Percentiles rank a stretch among this genome's conserved stretches.
phyloP scores from a whole-genome alignment of 2,329 filamentous ascomycete genomes.

The Claviceps maximensis region DNA sequence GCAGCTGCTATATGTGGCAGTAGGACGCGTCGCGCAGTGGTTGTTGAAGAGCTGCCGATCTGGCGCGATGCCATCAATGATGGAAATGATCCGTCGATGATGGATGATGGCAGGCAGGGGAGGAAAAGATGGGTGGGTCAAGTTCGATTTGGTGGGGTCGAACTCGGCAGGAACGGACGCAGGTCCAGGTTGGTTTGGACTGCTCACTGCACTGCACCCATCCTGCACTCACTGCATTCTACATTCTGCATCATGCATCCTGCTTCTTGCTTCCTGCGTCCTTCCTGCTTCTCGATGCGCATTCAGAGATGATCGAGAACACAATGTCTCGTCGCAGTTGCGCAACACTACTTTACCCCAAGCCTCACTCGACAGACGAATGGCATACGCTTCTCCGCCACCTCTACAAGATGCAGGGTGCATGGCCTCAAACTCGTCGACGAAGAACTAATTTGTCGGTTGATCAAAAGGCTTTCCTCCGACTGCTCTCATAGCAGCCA shows the following conservation, averaged over 20 bases:
- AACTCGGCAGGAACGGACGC: background rate
- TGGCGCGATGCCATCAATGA: background rate
- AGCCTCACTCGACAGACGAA: too few relatives aligned
- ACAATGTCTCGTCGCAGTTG: background rate
- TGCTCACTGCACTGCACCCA: too few relatives aligned
- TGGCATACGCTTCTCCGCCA: too few relatives aligned
- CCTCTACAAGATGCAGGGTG: too few relatives aligned
- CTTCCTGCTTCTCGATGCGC: background rate
- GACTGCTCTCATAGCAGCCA: too few relatives aligned
- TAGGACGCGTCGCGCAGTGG: background rate
- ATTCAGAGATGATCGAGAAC: background rate
- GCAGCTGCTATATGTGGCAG: background rate
- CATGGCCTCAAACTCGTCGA: too few relatives aligned
- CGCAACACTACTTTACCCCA: background rate
- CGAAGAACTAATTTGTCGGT: too few relatives aligned
- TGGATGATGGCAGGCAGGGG: background rate
- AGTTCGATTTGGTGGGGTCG: background rate
- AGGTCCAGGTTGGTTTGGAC: background rate
- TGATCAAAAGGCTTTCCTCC: background rate
- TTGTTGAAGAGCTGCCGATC: background rate
- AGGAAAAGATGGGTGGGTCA: background rate
- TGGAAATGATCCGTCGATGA: background rate
- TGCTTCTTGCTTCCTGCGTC: background rate
- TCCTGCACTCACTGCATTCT: too few relatives aligned
- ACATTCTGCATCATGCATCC: too few relatives aligned